Base-by-base conservation (phyloP, 768 basidiomycete species). In the Lactarius indigo region DNA sequence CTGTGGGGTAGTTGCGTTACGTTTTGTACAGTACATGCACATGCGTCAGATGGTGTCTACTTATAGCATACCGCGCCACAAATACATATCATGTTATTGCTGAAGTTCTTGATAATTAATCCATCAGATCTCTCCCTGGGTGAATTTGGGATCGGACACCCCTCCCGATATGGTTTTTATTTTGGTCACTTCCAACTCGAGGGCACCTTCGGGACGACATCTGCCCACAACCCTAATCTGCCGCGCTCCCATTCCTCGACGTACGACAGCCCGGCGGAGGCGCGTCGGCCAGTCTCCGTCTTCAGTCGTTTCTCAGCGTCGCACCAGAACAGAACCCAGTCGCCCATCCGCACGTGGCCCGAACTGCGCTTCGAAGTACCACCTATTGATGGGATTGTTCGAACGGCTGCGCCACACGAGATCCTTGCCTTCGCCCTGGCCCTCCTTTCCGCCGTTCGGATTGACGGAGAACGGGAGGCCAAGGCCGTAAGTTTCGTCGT, bases 291-390 rank as follows among this genome's bases (percentile, higher is more conserved):
- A 69, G 87, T 85, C 72, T 89, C 87, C 23, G 83, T 84, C 76
- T 84, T 87, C 31, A 96, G 77, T 61, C 89, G 82, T 78, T 89
- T 92, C 80, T 98, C 96, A 1, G 90, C 94, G 78, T 99, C 97
- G 76, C 96, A 97, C 97, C 97, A 99, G 77, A 99, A 99, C 72
- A 99, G 76, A 55, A 94, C 87, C 93, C 96, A 99, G 30, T 87
- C 80, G 13, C 89, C 90, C 81, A 90, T 84, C 69, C 92, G 84
- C 44, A 94, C 68, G 78, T 98, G 96, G 23, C 97, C 97, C 23
- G 89, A 90, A 74, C 90, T 92, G 39, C 97, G 87, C 74, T 99
- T 99, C 97, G 70, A 94, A 98, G 78, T 99, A 99, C 97, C 97
- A 99, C 78, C 95, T 96, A 79, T 99, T 99, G 64, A 98, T 87